Conservation (phyloP, 768 basidiomycete genomes). For the Russula emetica region DNA sequence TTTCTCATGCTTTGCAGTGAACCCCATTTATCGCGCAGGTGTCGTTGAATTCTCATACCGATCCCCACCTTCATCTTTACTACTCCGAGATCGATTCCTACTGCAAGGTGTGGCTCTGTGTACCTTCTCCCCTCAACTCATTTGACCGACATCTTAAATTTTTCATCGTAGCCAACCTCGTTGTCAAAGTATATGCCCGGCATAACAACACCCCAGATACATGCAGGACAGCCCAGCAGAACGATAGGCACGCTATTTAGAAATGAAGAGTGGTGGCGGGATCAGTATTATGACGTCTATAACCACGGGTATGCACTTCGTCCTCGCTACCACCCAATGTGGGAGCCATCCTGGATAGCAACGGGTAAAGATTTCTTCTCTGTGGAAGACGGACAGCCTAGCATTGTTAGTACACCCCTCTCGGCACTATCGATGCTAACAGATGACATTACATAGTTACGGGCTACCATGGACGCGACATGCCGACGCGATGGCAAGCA, state of each 20-base stretch:
- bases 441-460: background rate
- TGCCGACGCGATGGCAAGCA: slow-evolving; percentile 24
- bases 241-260: slow-evolving; percentile 7
- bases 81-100: background rate
- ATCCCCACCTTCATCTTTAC: background rate
- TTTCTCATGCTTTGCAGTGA: background rate
- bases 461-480: slow-evolving; percentile 26
- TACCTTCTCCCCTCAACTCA: background rate
- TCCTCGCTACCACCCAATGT: slow-evolving; percentile 19
- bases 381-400: slow-evolving; percentile 16
- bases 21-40: background rate
- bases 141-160: background rate
- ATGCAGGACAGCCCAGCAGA: background rate
- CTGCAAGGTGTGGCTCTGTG: background rate
- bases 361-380: slow-evolving; percentile 11
- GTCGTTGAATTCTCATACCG: background rate
- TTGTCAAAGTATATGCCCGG: background rate
- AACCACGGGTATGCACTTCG: slow-evolving; percentile 20
- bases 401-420: background rate
- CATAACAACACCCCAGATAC: background rate
- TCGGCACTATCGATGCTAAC: background rate
- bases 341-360: slow-evolving; percentile 21
- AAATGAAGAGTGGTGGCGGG: slow-evolving; percentile 22
- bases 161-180: background rate
- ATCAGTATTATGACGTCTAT: slow-evolving; percentile 4